Percentiles rank a stretch among this genome's conserved stretches.
Conservation (phyloP, 1,284 basidiomycete species). For the Coriolopsis trogii region DNA sequence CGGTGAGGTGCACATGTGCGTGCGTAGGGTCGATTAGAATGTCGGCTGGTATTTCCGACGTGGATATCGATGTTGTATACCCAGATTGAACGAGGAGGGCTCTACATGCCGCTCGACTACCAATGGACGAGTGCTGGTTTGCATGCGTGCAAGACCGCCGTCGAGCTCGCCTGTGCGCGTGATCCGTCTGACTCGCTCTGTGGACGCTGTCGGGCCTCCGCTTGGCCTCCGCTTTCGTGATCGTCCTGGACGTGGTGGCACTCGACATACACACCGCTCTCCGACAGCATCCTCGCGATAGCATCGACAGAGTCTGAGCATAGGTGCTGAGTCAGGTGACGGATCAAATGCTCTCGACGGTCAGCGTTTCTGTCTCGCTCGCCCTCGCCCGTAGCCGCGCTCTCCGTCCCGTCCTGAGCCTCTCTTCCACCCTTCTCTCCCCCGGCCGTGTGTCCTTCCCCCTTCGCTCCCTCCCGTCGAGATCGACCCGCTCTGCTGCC, state of each 20-base stretch:
- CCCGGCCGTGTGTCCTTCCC: slow-evolving; percentile 13
- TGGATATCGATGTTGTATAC: background rate
- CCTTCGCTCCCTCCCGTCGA: background rate
- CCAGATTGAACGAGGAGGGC: too few relatives aligned
- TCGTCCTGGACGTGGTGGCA: background rate
- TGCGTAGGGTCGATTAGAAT: too few relatives aligned
- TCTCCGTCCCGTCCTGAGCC: slow-evolving; percentile 11
- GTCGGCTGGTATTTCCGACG: background rate
- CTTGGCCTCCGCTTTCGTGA: slow-evolving; percentile 11
- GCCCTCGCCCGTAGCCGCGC: slow-evolving; percentile 8
- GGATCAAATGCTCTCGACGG: slow-evolving; percentile 26
- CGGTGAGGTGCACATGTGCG: slow-evolving; percentile 44
- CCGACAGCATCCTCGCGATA: too few relatives aligned
- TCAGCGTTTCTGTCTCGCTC: slow-evolving; percentile 3
- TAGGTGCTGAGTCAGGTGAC: slow-evolving; percentile 23
- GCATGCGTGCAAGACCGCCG: too few relatives aligned
- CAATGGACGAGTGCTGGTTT: too few relatives aligned
- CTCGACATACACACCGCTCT: too few relatives aligned
- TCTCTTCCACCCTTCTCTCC: slow-evolving; percentile 7
- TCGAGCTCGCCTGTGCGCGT: background rate
- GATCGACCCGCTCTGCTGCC: slow-evolving; percentile 17
- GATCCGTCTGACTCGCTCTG: slow-evolving; percentile 3
- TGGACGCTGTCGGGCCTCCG: slow-evolving; percentile 1
- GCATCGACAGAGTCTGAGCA: background rate
- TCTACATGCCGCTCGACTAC: too few relatives aligned